Evolutionary conservation across 2,329 filamentous ascomycete species (phyloP).

Genomic region (Nigrograna mackinnonii): DNA sequence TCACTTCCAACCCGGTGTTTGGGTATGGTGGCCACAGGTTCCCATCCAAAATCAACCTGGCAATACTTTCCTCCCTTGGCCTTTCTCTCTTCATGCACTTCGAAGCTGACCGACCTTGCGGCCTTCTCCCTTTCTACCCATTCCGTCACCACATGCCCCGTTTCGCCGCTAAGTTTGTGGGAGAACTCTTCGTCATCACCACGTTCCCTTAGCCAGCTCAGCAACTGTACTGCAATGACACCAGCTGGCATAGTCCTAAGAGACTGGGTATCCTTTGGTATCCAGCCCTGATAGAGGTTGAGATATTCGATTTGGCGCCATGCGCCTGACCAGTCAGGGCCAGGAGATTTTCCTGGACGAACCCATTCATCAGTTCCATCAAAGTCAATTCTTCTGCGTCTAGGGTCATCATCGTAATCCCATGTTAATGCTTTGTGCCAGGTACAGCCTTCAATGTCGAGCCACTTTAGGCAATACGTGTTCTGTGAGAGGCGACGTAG

Average conservation of each 20-base stretch:
- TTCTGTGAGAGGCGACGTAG: slow-evolving; percentile 59
- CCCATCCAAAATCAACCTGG: slow-evolving; percentile 42
- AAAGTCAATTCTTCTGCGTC: not conserved
- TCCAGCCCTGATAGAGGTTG: slow-evolving; percentile 49
- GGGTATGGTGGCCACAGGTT: slow-evolving; percentile 4
- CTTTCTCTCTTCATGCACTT: slow-evolving; percentile 33
- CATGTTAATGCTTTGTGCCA: slow-evolving; percentile 60
- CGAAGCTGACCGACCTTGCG: slow-evolving; percentile 29
- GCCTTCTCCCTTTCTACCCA: slow-evolving; percentile 46
- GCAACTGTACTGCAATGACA: slow-evolving; percentile 34
- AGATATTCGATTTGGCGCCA: slow-evolving; percentile 50
- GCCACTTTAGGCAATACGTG: slow-evolving; percentile 63
- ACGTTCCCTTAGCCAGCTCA: slow-evolving; percentile 40
- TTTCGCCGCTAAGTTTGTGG: slow-evolving; percentile 10
- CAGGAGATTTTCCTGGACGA: slow-evolving; percentile 3
- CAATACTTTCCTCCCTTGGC: slow-evolving; percentile 19
- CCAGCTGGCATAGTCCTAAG: slow-evolving; percentile 40
- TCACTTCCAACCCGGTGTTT: too few relatives aligned
- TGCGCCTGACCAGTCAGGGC: slow-evolving; percentile 43
- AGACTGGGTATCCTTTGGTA: slow-evolving; percentile 34
- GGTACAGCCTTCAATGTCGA: slow-evolving; percentile 64
- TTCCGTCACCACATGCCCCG: slow-evolving; percentile 21
- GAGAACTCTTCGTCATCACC: slow-evolving; percentile 17
- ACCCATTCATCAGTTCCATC: slow-evolving; percentile 11
- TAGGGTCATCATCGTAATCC: slow-evolving; percentile 13